A percentile compares a stretch with the other conserved stretches of the same genome.
Conservation (phyloP, 2,329 filamentous ascomycete genomes). For the Arthroderma sp. region DNA sequence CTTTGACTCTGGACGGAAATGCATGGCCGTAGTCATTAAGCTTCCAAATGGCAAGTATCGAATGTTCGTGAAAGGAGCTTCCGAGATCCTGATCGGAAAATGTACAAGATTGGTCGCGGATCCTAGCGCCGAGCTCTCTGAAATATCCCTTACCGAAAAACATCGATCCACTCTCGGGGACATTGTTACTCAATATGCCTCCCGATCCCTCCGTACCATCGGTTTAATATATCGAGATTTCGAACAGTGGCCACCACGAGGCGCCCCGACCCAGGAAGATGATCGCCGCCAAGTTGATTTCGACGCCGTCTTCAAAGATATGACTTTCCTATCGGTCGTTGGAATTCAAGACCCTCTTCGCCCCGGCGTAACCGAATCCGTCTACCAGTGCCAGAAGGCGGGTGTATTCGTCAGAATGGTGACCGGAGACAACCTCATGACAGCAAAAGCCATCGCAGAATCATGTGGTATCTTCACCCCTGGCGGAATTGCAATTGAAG, state of each 20-base stretch:
- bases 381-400: slow-evolving; percentile 52
- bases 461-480: slow-evolving; percentile 55
- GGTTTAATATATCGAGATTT: slow-evolving; percentile 63
- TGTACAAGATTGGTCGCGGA: slow-evolving; percentile 22
- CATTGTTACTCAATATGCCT: slow-evolving; percentile 30
- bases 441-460: slow-evolving; percentile 57
- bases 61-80: slow-evolving; percentile 36
- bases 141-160: slow-evolving; percentile 18
- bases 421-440: slow-evolving; percentile 58
- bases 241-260: slow-evolving; percentile 50
- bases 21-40: slow-evolving; percentile 39
- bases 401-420: slow-evolving; percentile 64
- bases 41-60: slow-evolving; percentile 27
- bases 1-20: slow-evolving; percentile 64
- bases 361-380: slow-evolving; percentile 53
- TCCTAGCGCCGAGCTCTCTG: slow-evolving; percentile 12
- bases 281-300: slow-evolving; percentile 51
- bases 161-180: slow-evolving; percentile 17
- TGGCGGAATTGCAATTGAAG: slow-evolving; percentile 54
- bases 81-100: slow-evolving; percentile 32
- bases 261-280: slow-evolving; percentile 43
- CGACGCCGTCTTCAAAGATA: slow-evolving; percentile 54
- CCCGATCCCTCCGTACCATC: slow-evolving; percentile 60
- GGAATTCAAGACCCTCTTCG: slow-evolving; percentile 65
- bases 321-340: slow-evolving; percentile 59